Evolutionary conservation across 208 protist genomes (phyloP).

Genomic region (Trypanosomatidae sp.): DNA sequence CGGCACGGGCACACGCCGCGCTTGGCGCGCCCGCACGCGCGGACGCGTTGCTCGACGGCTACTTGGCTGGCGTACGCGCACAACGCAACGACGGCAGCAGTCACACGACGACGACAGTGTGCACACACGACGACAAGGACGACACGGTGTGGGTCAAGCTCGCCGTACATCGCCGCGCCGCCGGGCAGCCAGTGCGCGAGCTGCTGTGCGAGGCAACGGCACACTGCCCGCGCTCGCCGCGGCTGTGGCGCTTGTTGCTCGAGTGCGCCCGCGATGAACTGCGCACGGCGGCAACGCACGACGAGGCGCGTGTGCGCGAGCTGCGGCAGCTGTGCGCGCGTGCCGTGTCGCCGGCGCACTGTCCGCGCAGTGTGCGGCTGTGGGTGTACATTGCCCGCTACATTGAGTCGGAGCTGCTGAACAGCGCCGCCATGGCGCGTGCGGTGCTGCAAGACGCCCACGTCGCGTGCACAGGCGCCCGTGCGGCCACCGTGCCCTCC

Average conservation of each 20-base stretch:
- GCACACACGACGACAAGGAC: background rate
- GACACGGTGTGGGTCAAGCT: conserved; percentile 54
- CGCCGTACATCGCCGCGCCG: conserved; percentile 34
- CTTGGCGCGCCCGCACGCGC: conserved; percentile 13
- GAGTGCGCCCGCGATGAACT: conserved; percentile 11
- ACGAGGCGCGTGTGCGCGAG: conserved; percentile 3
- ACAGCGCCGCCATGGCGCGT: conserved; percentile 10
- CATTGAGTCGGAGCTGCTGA: conserved; percentile 33
- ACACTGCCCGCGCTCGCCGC: conserved; percentile 23
- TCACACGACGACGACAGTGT: background rate
- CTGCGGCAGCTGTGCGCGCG: conserved; percentile 26
- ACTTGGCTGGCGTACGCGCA: too few relatives aligned
- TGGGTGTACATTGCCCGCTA: conserved; percentile 53
- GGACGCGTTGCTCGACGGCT: conserved; percentile 28
- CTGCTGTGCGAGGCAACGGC: conserved; percentile 9
- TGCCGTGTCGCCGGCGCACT: conserved; percentile 29
- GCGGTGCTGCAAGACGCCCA: conserved; percentile 20
- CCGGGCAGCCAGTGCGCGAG: conserved; percentile 2
- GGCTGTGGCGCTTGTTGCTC: conserved; percentile 61
- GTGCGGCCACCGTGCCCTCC: background rate
- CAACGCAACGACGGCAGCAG: background rate
- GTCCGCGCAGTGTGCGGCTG: conserved; percentile 14
- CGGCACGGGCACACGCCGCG: conserved; percentile 22
- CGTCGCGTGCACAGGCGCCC: conserved; percentile 11
- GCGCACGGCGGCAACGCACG: background rate